A percentile compares a stretch with the other conserved stretches of the same genome.
phyloP scores from a whole-genome alignment of 495 filamentous ascomycete genomes.

The Penicillium daleae region DNA sequence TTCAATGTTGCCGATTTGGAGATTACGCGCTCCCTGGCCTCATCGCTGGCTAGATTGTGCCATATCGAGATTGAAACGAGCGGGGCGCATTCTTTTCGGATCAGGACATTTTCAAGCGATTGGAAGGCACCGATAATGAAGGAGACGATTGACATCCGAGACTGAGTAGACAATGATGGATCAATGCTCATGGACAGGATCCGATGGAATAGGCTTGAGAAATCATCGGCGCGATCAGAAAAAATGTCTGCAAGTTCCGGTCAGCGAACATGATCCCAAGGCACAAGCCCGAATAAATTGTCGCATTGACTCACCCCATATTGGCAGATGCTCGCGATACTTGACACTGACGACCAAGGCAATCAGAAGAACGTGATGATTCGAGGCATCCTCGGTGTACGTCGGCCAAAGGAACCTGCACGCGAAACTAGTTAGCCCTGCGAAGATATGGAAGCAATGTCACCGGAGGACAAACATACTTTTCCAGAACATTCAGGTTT shows the following conservation, averaged over 20 bases:
- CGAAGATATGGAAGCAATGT: constrained; percentile 3
- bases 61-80: constrained; percentile 94
- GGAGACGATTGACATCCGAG: constrained; percentile 78
- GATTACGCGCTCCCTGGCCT: constrained; percentile 67
- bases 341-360: constrained; percentile 86
- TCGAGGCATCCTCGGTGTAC: constrained; percentile 85
- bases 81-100: constrained; percentile 94
- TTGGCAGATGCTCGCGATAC: constrained; percentile 79
- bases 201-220: constrained; percentile 88
- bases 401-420: constrained; percentile 89
- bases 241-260: constrained; percentile 63
- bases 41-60: constrained; percentile 83
- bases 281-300: neutral
- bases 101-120: constrained; percentile 84
- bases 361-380: constrained; percentile 86
- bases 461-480: constrained; percentile 48
- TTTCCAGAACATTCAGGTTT: constrained; percentile 88
- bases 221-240: constrained; percentile 74
- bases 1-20: constrained; percentile 69
- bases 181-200: constrained; percentile 89
- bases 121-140: constrained; percentile 93
- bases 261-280: constrained; percentile 17
- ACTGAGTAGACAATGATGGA: constrained; percentile 64
- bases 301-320: constrained; percentile 68
- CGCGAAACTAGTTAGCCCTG: constrained; percentile 40